Base-by-base conservation (phyloP, 2,329 filamentous ascomycete species). In the Tolypocladium album region DNA sequence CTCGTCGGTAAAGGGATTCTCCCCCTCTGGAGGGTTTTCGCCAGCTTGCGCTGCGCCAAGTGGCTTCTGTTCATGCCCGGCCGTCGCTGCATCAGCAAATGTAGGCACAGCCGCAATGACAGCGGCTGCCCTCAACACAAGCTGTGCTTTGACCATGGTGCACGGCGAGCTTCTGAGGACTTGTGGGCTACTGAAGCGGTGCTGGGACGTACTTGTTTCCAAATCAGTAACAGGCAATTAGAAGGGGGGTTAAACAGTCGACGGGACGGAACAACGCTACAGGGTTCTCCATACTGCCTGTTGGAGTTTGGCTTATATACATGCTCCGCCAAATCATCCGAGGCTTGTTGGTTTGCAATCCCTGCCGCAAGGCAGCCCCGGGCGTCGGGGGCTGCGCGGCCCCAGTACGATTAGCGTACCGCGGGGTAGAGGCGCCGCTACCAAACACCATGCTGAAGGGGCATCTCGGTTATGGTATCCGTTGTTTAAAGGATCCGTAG, bases 1-100 rank as follows among this genome's bases (percentile, higher is more conserved):
- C 4, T 64, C 63, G 2, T 58, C 57, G 17, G 62, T 64, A 1
- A 67, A 59, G 1, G 65, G 65, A 24, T 17, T 50, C 22, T 27
- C 45, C 12, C 45, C 45, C 24, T 50, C 27, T 15, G 24, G 12
- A n/a, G n/a, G 15, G 12, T 24, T 27, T 27, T 50, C 43, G 22
- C 2, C 13, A 8, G 45, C 8, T 50, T 50, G 22, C 45, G 12
- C 22, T 7, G 4, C 15, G 45, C 45, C 45, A 27, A 50, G 8
- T 17, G 45, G 45, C 24, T 50, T 24, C 24, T 27, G 22, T 8
- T 27, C 22, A 24, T 27, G 45, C 4, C 45, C 45, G 24, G 45
- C 24, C 7, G 17, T 50, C 24, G 45, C 24, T 27, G 12, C 45
- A 27, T 27, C 22, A 17, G 27, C 45, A 22, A 27, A 24, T 27